phyloP scores from a whole-genome alignment of 2,329 filamentous ascomycete species.

The Coleophoma crateriformis region DNA sequence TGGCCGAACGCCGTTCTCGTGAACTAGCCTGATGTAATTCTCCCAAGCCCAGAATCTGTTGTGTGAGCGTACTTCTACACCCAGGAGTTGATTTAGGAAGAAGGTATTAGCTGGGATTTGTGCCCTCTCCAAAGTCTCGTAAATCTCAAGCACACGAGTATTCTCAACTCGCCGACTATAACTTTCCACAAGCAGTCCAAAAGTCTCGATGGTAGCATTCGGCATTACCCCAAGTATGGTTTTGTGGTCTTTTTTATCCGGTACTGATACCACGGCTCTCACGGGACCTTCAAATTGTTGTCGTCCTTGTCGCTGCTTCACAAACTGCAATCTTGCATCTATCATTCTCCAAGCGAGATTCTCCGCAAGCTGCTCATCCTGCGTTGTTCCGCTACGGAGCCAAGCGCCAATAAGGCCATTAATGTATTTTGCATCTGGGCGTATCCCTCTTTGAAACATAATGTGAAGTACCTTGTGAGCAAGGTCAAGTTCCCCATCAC shows the following conservation, averaged over 20 bases:
- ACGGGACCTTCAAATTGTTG: conserved; percentile 8
- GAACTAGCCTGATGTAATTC: conserved; percentile 16
- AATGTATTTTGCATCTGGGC: conserved; percentile 67
- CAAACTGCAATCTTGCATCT: conserved; percentile 56
- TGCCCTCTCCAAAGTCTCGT: conserved; percentile 55
- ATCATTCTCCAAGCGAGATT: conserved; percentile 74
- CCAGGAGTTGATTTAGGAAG: conserved; percentile 75
- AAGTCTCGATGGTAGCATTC: conserved; percentile 71
- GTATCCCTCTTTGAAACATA: conserved; percentile 65
- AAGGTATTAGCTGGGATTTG: conserved; percentile 65
- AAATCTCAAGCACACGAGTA: conserved; percentile 51
- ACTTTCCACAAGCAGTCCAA: conserved; percentile 67
- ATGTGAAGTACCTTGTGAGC: conserved; percentile 68
- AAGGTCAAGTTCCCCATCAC: conserved; percentile 63
- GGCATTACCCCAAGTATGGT: conserved; percentile 38
- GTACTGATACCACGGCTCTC: conserved; percentile 4
- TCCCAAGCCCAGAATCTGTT: conserved; percentile 16
- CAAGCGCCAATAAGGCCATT: conserved; percentile 80
- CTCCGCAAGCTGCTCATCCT: conserved; percentile 57
- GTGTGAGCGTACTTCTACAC: conserved; percentile 23
- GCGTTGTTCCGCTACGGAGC: conserved; percentile 55
- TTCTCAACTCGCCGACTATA: conserved; percentile 60
- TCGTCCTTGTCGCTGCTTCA: conserved; percentile 38
- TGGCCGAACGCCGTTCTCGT: conserved; percentile 13
- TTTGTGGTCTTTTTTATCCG: conserved; percentile 16